Conservation (phyloP, 306 rosid genomes). For the Trifolium dubium region DNA sequence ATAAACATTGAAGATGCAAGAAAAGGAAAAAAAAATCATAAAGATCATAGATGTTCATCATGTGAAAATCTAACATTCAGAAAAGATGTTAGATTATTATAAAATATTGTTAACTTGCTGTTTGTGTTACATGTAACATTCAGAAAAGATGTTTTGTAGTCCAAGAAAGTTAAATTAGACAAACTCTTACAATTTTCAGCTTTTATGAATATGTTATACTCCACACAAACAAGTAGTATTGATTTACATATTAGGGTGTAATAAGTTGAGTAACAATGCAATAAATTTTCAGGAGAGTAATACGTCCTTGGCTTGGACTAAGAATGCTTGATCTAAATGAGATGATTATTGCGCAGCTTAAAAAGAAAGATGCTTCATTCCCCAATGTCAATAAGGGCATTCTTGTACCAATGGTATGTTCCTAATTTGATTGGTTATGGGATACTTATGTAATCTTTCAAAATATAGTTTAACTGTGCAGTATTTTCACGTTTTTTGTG, state of each 20-base stretch:
- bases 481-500: conserved; percentile 20
- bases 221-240: conserved; percentile 14
- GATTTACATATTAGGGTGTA: conserved; percentile 12
- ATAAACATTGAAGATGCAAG: too few relatives aligned
- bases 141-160: conserved; percentile 10
- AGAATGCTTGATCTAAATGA: conserved; percentile 90
- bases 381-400: conserved; percentile 78
- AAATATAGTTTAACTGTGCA: conserved; percentile 11
- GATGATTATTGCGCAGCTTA: conserved; percentile 72
- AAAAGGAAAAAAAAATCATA: too few relatives aligned
- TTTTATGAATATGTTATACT: conserved; percentile 15
- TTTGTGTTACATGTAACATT: conserved; percentile 22
- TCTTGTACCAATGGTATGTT: conserved; percentile 77
- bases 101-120: conserved; percentile 23
- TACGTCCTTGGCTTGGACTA: conserved; percentile 94
- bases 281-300: conserved; percentile 69
- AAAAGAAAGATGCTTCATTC: conserved; percentile 67
- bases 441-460: background rate
- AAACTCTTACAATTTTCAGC: background rate
- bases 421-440: background rate
- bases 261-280: conserved; percentile 23
- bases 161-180: background rate
- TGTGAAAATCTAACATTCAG: too few relatives aligned
- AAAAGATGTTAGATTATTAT: too few relatives aligned
- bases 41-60: too few relatives aligned